These are phyloP conservation scores for Podospora bellae-mahoneyi DNA, from an alignment of 495 filamentous ascomycete genomes.

Conservation along the genomic window DNA sequence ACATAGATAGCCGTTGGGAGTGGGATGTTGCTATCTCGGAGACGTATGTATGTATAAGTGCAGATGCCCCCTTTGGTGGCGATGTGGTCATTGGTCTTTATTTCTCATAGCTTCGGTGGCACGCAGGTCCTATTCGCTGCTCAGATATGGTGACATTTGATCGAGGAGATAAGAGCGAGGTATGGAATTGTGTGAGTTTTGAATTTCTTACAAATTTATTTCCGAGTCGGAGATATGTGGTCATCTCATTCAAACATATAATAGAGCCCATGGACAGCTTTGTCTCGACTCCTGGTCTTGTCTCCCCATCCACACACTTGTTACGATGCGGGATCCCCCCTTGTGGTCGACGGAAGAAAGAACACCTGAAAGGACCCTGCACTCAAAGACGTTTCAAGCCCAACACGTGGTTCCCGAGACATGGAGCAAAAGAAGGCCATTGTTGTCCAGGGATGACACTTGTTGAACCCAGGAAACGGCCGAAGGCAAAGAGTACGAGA, in stretches of 20 bases:
- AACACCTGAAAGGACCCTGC: background rate
- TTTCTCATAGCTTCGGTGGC: background rate
- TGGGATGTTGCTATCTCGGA: slow-evolving; percentile 1
- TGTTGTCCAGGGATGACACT: background rate
- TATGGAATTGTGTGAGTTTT: background rate
- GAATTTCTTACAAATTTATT: background rate
- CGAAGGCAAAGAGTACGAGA: background rate
- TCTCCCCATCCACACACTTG: background rate
- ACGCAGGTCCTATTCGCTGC: background rate
- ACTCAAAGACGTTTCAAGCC: background rate
- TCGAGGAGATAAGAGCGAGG: background rate
- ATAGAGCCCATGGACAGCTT: background rate
- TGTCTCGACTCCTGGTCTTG: background rate
- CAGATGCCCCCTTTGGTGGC: background rate
- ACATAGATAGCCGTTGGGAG: slow-evolving; percentile 1
- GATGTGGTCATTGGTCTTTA: background rate
- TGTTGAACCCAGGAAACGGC: background rate
- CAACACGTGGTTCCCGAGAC: background rate
- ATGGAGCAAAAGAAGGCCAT: background rate
- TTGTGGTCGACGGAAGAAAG: background rate
- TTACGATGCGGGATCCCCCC: background rate
- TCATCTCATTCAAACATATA: background rate
- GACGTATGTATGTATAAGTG: background rate
- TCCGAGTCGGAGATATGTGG: background rate
- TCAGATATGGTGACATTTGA: background rate